Conservation (phyloP, 1,139 yeast species). For the Chernovozyma aurita region DNA sequence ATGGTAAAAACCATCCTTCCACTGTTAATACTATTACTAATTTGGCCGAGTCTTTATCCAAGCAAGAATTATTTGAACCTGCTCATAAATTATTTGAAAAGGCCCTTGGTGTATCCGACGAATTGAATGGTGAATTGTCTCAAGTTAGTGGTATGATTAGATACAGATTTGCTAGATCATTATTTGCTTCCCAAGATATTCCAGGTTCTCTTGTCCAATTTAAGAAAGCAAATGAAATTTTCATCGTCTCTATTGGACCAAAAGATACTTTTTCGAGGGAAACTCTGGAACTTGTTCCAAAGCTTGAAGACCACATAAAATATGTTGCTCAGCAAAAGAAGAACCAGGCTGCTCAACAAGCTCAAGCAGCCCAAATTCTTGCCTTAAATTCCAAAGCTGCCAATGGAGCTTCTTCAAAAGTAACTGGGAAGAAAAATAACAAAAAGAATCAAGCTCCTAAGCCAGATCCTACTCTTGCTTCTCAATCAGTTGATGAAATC, state of each 20-base stretch:
- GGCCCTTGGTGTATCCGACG: constrained; percentile 43
- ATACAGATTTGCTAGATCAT: constrained; percentile 65
- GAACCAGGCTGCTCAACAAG: constrained; percentile 14
- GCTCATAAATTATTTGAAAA: constrained; percentile 44
- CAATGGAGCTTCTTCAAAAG: constrained; percentile 7
- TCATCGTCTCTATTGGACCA: constrained; percentile 56
- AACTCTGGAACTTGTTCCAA: constrained; percentile 57
- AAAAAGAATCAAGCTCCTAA: constrained; percentile 26
- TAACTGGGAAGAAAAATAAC: constrained; percentile 11
- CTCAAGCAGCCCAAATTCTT: constrained; percentile 5
- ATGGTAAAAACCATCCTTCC: constrained; percentile 65
- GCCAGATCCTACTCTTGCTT: constrained; percentile 53
- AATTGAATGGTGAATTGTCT: constrained; percentile 53
- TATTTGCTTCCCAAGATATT: constrained; percentile 38
- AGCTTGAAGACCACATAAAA: constrained; percentile 39
- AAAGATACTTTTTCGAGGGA: constrained; percentile 61
- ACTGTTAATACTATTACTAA: constrained; percentile 61
- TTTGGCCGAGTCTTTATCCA: constrained; percentile 58
- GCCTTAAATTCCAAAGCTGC: constrained; percentile 9
- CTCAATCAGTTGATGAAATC: constrained; percentile 63
- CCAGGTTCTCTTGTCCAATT: constrained; percentile 53
- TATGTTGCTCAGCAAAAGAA: constrained; percentile 23
- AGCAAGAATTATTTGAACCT: constrained; percentile 35
- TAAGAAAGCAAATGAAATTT: constrained; percentile 47
- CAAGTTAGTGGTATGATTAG: constrained; percentile 56